Conservation (phyloP, 768 basidiomycete species). For the Naganishia friedmannii region DNA sequence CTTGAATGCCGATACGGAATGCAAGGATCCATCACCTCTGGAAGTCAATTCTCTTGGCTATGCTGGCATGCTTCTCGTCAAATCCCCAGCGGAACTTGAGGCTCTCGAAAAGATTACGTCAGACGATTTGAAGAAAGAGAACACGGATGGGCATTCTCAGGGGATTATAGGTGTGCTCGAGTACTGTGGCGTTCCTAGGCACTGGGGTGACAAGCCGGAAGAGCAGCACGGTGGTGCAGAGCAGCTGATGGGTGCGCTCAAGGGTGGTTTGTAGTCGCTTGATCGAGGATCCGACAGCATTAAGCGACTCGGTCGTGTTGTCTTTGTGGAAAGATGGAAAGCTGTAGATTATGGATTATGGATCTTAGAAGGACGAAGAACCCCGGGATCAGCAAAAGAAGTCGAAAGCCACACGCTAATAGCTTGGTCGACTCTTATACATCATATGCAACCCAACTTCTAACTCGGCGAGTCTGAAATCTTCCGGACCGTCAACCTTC, state of each 20-base stretch:
- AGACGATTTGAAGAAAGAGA: constrained; percentile 7
- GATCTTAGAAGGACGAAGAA: too few relatives aligned
- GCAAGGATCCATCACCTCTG: constrained; percentile 48
- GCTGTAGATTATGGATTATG: too few relatives aligned
- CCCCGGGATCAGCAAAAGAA: too few relatives aligned
- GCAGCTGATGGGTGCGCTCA: constrained; percentile 12
- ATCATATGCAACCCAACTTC: too few relatives aligned
- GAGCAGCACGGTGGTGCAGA: constrained; percentile 20
- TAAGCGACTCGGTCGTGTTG: too few relatives aligned
- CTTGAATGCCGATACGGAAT: background rate
- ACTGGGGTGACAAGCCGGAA: constrained; percentile 35
- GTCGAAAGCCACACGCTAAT: too few relatives aligned
- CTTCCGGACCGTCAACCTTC: too few relatives aligned
- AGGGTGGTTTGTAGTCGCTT: background rate
- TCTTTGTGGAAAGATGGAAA: too few relatives aligned
- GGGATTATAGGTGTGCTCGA: constrained; percentile 44
- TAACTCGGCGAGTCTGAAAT: too few relatives aligned
- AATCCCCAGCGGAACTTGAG: constrained; percentile 72
- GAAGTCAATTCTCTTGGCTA: constrained; percentile 84
- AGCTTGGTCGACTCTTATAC: too few relatives aligned
- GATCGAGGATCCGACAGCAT: too few relatives aligned
- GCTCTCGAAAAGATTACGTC: constrained; percentile 59
- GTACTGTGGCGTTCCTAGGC: constrained; percentile 44
- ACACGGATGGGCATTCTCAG: constrained; percentile 24
- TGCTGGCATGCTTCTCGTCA: constrained; percentile 83